Evolutionary conservation across 208 protist species (phyloP).

Genomic region (Borovskyia barvae): DNA sequence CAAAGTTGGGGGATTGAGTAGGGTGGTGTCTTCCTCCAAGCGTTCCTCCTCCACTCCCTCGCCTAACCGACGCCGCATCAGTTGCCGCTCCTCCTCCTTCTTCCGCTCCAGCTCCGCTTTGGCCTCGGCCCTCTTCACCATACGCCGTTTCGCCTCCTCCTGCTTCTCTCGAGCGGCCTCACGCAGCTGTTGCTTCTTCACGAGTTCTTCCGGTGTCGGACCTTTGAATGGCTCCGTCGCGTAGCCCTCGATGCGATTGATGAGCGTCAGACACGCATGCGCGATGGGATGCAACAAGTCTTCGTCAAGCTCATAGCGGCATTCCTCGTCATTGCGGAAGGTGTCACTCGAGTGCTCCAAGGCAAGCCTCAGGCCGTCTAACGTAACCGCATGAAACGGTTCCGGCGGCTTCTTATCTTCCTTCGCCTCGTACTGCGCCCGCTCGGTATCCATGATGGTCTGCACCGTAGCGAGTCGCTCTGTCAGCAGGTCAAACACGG

Average conservation of each 20-base stretch:
- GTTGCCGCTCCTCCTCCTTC: conserved; percentile 61
- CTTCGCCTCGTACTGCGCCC: conserved; percentile 38
- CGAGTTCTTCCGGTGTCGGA: conserved; percentile 49
- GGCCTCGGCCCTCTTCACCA: conserved; percentile 37
- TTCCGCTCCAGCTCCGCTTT: conserved; percentile 53
- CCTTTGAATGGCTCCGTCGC: conserved; percentile 49
- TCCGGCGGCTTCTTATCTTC: conserved; percentile 44
- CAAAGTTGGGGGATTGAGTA: conserved; percentile 35
- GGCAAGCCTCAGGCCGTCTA: conserved; percentile 34
- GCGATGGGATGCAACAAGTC: conserved; percentile 86
- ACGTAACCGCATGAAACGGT: conserved; percentile 61
- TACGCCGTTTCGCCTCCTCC: conserved; percentile 49
- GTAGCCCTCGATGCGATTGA: conserved; percentile 87
- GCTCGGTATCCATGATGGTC: conserved; percentile 59
- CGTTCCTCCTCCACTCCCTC: conserved; percentile 20
- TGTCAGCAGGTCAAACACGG: conserved; percentile 66
- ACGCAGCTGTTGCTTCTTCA: conserved; percentile 53
- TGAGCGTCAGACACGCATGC: conserved; percentile 63
- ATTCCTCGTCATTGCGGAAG: conserved; percentile 76
- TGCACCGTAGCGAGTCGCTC: conserved; percentile 38
- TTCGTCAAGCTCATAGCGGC: conserved; percentile 81
- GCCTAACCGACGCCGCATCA: conserved; percentile 51
- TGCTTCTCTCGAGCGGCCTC: conserved; percentile 57
- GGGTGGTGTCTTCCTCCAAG: conserved; percentile 45
- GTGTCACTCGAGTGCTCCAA: conserved; percentile 36